Evolutionary conservation across 176 grass and related monocot species (phyloP), one percentile per base, ranked within the genome.

Genomic region (Tuctoria greenei): DNA sequence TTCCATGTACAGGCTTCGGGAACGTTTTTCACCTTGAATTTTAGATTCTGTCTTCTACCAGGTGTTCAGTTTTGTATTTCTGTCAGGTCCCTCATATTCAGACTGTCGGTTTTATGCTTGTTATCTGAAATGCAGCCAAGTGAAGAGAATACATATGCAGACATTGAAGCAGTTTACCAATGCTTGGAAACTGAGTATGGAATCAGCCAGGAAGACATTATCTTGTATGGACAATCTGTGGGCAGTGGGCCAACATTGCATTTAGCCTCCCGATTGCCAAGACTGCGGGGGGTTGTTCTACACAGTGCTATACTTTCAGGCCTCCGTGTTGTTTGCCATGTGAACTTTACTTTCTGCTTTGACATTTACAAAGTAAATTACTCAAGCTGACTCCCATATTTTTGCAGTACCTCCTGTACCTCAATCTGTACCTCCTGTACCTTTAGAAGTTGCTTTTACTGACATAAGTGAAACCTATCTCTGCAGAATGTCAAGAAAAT

Each of bases 401-500:
- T 42, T n/a, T n/a, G n/a, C 4, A 26, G 16, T 31, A 54, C 12
- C 3, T 83, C 26, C 35, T 71, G 50, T 77, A 27, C 39, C 17
- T 42, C 4, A 26, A 8, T 38, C 9, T 66, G 16, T 31, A 54
- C 12, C 3, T 83, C 26, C 35, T 71, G 50, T 77, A 27, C 39
- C 66, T 81, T 51, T 2, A 56, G 65, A 6, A 17, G 38, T 62
- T 17, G 27, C 63, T 38, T 83, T 79, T 76, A 66, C 72, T 89
- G 73, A 86, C 39, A 26, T 66, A 40, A 79, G 50, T 16, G 38
- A 69, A 75, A 86, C 64, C 34, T 71, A 18, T 60, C 68, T 67
- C 27, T 88, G 73, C 95, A 99, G 96, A 99, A 99, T 61, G 86
- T 99, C 69, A 88, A 99, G 45, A 95, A 99, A 92, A 99, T 99